Conservation (phyloP, 192 early-diverging fungal species). For the Umbelopsis ramanniana region DNA sequence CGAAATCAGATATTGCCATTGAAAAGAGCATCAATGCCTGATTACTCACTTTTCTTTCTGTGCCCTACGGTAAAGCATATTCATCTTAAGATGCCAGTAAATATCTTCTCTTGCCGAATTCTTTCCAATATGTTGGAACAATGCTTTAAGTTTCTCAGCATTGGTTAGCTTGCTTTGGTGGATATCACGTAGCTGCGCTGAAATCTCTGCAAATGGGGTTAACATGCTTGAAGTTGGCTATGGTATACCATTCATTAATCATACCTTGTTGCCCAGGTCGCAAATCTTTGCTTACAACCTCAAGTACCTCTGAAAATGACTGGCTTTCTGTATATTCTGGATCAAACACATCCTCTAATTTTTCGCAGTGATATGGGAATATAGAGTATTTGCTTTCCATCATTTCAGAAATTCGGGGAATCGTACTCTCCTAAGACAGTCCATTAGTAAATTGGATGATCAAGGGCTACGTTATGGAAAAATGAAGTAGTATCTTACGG, state of each 20-base stretch:
- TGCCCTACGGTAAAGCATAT: constrained; percentile 46
- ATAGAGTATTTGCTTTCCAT: constrained; percentile 43
- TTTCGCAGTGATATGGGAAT: constrained; percentile 46
- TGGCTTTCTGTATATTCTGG: constrained; percentile 43
- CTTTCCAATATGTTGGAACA: constrained; percentile 62
- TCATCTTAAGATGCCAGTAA: constrained; percentile 63
- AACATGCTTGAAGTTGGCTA: background rate
- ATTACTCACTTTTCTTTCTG: constrained; percentile 39
- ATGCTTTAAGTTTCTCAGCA: constrained; percentile 47
- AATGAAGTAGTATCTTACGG: constrained; percentile 22
- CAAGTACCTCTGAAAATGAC: constrained; percentile 40
- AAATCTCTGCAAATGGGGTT: background rate
- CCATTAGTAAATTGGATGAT: constrained; percentile 2
- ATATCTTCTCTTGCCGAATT: constrained; percentile 74
- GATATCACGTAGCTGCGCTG: background rate
- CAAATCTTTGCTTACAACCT: constrained; percentile 31
- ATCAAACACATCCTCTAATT: constrained; percentile 72
- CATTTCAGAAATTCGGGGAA: constrained; percentile 46
- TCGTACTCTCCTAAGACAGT: constrained; percentile 30
- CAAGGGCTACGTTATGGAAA: background rate
- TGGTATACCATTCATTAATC: background rate
- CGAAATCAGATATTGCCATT: background rate
- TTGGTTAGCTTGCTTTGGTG: background rate
- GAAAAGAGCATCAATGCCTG: background rate
- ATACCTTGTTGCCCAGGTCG: constrained; percentile 21